A percentile compares a stretch with the other conserved stretches of the same genome.
Evolutionary conservation across 2,329 filamentous ascomycete genomes (phyloP).

Genomic region (Sphaerostilbella broomeana): DNA sequence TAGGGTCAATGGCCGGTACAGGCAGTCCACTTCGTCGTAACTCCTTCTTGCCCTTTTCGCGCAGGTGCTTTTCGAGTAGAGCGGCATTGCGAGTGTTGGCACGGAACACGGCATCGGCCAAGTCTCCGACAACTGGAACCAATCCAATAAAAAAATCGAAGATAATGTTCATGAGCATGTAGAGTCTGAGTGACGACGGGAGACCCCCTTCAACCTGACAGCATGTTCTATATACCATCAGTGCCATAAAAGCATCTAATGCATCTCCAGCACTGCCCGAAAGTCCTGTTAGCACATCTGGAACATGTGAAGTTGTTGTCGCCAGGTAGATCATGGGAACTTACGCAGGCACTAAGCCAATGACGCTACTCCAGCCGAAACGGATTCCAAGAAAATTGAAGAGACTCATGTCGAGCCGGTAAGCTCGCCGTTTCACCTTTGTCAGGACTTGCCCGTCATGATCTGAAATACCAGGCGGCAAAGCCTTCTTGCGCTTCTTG

Average conservation of each 20-base stretch:
- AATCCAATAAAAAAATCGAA: constrained; percentile 69
- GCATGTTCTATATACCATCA: constrained; percentile 69
- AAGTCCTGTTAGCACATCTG: no score
- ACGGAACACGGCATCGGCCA: constrained; percentile 65
- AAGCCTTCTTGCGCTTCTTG: constrained; percentile 79
- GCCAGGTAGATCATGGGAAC: constrained; percentile 28
- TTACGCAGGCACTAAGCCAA: constrained; percentile 76
- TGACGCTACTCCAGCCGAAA: constrained; percentile 84
- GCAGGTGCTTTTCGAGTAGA: constrained; percentile 60
- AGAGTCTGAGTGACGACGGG: constrained; percentile 49
- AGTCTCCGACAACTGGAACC: constrained; percentile 68
- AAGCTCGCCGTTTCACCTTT: constrained; percentile 78
- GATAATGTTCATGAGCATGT: constrained; percentile 76
- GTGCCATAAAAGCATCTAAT: constrained; percentile 64
- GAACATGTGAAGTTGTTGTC: neutral
- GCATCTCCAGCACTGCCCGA: constrained; percentile 61
- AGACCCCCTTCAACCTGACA: constrained; percentile 71
- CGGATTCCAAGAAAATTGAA: constrained; percentile 75
- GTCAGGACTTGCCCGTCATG: constrained; percentile 79
- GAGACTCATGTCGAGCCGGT: constrained; percentile 75
- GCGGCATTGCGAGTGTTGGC: constrained; percentile 73
- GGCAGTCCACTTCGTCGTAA: constrained; percentile 41
- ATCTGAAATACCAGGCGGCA: constrained; percentile 74
- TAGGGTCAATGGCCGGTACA: constrained; percentile 44
- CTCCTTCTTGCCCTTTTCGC: constrained; percentile 58